Conservation (phyloP, 2,329 filamentous ascomycete genomes). For the Penicillium sp. region DNA sequence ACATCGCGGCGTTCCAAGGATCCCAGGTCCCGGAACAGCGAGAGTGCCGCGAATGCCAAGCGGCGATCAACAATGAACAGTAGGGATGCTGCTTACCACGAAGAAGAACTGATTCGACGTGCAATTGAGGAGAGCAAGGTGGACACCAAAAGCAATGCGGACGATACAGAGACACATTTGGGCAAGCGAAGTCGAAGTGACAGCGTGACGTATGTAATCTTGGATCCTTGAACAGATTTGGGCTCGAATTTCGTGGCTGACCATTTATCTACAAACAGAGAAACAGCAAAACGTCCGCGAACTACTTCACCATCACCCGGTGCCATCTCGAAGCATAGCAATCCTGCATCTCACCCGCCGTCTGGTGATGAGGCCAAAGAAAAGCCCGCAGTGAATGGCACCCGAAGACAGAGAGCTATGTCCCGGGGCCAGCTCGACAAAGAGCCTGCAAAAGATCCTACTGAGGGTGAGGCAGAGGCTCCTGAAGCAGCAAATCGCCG, state of each 20-base stretch:
- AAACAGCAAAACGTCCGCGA: conserved; percentile 75
- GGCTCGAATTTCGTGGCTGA: conserved; percentile 22
- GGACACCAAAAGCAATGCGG: conserved; percentile 60
- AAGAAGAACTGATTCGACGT: conserved; percentile 82
- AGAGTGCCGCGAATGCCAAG: conserved; percentile 64
- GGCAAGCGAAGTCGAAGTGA: conserved; percentile 84
- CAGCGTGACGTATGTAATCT: conserved; percentile 79
- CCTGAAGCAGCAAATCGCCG: conserved; percentile 75
- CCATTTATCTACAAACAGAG: conserved; percentile 59
- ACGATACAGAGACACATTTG: conserved; percentile 60
- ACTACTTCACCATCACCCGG: conserved; percentile 74
- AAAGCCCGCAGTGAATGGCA: conserved; percentile 31
- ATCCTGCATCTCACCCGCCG: conserved; percentile 38
- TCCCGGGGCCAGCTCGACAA: conserved; percentile 55
- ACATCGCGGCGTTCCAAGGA: conserved; percentile 42
- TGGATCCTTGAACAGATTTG: conserved; percentile 17
- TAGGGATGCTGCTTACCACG: conserved; percentile 89
- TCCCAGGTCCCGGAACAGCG: conserved; percentile 50
- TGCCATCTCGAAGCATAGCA: conserved; percentile 53
- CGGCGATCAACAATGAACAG: conserved; percentile 97
- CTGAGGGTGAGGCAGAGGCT: conserved; percentile 70
- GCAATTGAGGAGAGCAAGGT: conserved; percentile 95
- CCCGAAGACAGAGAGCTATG: conserved; percentile 61
- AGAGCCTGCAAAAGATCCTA: conserved; percentile 43
- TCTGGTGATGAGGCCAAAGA: conserved; percentile 68